Base-by-base conservation (phyloP, 768 basidiomycete genomes). In the Mycena haematopus region DNA sequence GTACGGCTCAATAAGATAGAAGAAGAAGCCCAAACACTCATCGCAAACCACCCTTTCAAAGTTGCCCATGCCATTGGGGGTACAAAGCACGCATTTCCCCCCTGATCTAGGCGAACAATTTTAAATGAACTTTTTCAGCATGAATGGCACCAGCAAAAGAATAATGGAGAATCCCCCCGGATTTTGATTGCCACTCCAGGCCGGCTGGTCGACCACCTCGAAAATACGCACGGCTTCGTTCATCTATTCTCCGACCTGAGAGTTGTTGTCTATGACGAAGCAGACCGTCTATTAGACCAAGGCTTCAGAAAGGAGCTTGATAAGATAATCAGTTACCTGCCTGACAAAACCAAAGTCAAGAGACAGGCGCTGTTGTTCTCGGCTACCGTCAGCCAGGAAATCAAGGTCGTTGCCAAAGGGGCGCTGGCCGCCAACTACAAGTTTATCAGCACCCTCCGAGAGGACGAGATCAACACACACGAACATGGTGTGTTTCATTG, bases 161-260 rank as follows among this genome's bases (percentile, higher is more conserved):
- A 60, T 79, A 8, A 69, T 66, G 13, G 62, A 65, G 2, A 60
- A 60, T 6, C 76, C 74, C 25, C 76, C 29, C 78, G 90, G 65
- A 80, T 92, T 45, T 79, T 92, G 40, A 83, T 91, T 36, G 89
- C 89, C 11, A 92, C 91, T 3, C 91, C 91, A 4, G 91, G 91
- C 52, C 82, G 91, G n/a, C 78, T 92, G 58, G 77, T 86, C 63
- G 91, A 92, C 72, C 87, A 90, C 69, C 74, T 92, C 44, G 80
- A 84, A 68, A 85, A 80, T 40, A 66, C 68, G n/a, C 72, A 76
- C 25, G 53, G 69, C 46, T 71, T 86, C 53, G 64, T 63, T 11
- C 58, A 74, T 36, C 74, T 77, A 38, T 71, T 88, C 49, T 38
- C 65, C 6, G 64, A 72, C 29, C 73, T 86, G 8, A 73, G 78